phyloP scores from a whole-genome alignment of 1,139 yeast genomes.

The Kazachstania sp. region DNA sequence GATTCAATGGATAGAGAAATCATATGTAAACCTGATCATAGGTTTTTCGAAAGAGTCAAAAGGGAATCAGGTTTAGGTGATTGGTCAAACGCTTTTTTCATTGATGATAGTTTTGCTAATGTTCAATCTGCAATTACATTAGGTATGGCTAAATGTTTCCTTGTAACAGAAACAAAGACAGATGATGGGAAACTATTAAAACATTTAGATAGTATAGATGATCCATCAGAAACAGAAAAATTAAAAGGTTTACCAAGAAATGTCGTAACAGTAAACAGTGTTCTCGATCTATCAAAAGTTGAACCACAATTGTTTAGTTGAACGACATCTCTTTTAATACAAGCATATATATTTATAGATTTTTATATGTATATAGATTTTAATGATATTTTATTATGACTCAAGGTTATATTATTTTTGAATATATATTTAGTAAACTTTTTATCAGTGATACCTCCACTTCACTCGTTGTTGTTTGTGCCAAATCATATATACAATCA shows the following conservation, averaged over 20 bases:
- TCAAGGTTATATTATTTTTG: background rate
- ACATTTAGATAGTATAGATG: constrained; percentile 1
- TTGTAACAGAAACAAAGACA: constrained; percentile 33
- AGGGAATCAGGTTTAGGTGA: constrained; percentile 50
- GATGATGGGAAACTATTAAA: constrained; percentile 16
- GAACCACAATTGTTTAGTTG: constrained; percentile 40
- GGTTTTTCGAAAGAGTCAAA: constrained; percentile 49
- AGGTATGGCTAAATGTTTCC: constrained; percentile 39
- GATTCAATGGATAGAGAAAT: constrained; percentile 43
- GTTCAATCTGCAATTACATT: constrained; percentile 37
- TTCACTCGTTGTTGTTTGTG: constrained; percentile 15
- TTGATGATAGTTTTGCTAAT: constrained; percentile 79
- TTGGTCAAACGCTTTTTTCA: constrained; percentile 48
- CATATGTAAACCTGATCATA: constrained; percentile 78
- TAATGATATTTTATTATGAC: too few species aligned
- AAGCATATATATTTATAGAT: too few species aligned
- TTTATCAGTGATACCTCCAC: constrained; percentile 22
- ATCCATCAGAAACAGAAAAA: constrained; percentile 6
- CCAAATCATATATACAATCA: constrained; percentile 19
- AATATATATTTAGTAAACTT: constrained; percentile 18
- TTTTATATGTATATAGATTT: too few species aligned
- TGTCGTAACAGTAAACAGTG: constrained; percentile 34
- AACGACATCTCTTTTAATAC: too few species aligned
- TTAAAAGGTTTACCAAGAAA: background rate
- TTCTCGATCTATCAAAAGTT: constrained; percentile 40